phyloP scores from a whole-genome alignment of 2,329 filamentous ascomycete genomes.

The Diaporthe sp. region DNA sequence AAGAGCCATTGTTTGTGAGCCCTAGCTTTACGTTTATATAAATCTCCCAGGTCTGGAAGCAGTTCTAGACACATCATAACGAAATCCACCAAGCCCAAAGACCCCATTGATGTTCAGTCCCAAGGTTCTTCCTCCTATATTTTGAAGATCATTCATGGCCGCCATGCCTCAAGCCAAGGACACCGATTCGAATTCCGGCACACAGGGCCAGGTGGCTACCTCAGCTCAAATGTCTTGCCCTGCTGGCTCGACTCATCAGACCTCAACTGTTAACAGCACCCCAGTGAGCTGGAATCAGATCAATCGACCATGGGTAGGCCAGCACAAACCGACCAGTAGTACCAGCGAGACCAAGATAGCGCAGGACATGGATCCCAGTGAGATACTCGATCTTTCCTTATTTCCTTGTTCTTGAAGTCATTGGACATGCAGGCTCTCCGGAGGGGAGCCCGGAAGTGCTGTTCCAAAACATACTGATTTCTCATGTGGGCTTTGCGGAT shows the following conservation, averaged over 20 bases:
- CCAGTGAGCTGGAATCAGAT: not conserved
- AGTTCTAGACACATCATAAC: no score
- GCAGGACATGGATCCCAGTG: not conserved
- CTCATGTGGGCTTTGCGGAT: not conserved
- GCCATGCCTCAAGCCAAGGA: not conserved
- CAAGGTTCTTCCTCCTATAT: no score
- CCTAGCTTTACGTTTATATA: no score
- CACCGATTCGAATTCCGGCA: not conserved
- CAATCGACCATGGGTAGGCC: not conserved
- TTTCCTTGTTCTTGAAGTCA: not conserved
- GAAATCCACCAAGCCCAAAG: rapidly evolving
- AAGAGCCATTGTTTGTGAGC: no score
- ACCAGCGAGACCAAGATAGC: not conserved
- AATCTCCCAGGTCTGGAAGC: no score
- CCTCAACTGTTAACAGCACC: not conserved
- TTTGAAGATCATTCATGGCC: not conserved
- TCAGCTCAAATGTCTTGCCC: not conserved
- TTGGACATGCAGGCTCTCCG: not conserved
- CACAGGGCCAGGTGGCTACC: not conserved
- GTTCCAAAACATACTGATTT: not conserved
- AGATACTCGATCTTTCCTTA: not conserved
- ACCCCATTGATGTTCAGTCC: no score
- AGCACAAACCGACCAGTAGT: not conserved
- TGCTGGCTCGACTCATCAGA: not conserved
- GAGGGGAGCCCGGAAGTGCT: not conserved